Evolutionary conservation across 2,329 filamentous ascomycete genomes (phyloP).

Genomic region (Aureobasidium melanogenum): DNA sequence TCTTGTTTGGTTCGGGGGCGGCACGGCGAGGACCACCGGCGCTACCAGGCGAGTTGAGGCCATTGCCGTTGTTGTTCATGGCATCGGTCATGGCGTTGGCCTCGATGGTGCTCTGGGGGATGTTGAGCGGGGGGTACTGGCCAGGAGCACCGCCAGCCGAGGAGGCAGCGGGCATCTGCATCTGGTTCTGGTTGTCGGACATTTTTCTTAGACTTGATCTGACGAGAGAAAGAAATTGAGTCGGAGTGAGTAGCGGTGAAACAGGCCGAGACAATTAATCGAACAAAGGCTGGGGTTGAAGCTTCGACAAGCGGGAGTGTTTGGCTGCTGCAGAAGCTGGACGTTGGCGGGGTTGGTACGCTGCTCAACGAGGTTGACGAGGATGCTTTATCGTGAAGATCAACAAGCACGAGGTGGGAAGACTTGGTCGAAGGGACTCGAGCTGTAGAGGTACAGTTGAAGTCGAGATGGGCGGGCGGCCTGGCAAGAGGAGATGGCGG

Average conservation of each 20-base stretch:
- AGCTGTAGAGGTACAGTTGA: neutral
- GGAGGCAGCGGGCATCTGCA: slow-evolving; percentile 62
- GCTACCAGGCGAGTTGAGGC: slow-evolving; percentile 77
- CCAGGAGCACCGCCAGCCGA: slow-evolving; percentile 62
- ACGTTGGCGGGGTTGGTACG: neutral
- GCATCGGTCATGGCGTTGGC: slow-evolving; percentile 87
- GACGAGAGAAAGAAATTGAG: neutral
- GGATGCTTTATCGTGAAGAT: neutral
- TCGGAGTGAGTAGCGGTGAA: neutral
- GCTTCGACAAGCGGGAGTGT: neutral
- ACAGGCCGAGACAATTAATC: slow-evolving; percentile 7
- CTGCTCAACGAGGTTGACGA: neutral
- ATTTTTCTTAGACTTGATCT: slow-evolving; percentile 39
- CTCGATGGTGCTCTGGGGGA: slow-evolving; percentile 91
- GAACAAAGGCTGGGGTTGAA: slow-evolving; percentile 9
- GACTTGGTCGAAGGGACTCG: neutral
- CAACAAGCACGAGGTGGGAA: neutral
- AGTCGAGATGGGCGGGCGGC: neutral
- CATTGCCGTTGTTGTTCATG: slow-evolving; percentile 55
- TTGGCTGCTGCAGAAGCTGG: neutral
- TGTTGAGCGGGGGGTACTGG: slow-evolving; percentile 71
- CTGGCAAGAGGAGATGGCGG: slow-evolving; percentile 25
- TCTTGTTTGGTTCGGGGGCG: slow-evolving; percentile 96
- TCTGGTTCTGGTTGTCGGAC: slow-evolving; percentile 62
- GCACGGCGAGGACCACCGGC: slow-evolving; percentile 78